These are phyloP conservation scores for Oryza officinalis DNA, from an alignment of 176 grass and related monocot species.

Conservation along the genomic window DNA sequence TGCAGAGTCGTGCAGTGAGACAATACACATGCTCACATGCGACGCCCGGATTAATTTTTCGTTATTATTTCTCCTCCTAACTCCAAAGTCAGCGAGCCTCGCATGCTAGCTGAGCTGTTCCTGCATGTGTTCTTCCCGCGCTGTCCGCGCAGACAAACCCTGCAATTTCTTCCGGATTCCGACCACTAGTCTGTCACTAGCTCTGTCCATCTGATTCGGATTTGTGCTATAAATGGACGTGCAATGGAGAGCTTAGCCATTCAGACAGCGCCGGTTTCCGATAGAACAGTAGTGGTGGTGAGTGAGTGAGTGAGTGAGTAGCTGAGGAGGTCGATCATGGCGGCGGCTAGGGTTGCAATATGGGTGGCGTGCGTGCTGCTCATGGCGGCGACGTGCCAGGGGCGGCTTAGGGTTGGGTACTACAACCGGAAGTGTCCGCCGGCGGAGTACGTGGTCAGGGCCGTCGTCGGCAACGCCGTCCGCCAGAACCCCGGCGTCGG, in stretches of 20 bases:
- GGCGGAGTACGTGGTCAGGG: conserved; percentile 38
- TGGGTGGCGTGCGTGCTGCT: conserved; percentile 18
- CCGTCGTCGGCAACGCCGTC: conserved; percentile 12
- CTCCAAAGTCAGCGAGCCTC: neutral
- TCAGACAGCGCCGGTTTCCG: neutral
- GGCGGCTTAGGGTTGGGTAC: conserved; percentile 25
- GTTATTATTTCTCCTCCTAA: neutral
- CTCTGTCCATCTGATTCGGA: neutral
- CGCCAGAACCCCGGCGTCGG: conserved; percentile 34
- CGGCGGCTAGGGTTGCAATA: conserved; percentile 13
- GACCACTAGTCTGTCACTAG: neutral
- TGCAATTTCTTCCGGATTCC: neutral
- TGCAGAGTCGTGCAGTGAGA: neutral
- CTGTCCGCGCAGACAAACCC: neutral
- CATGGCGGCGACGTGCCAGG: conserved; percentile 13
- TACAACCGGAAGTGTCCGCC: conserved; percentile 42
- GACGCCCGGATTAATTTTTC: neutral
- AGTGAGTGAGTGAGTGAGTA: neutral
- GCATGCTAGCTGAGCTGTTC: neutral
- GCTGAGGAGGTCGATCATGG: neutral
- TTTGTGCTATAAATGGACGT: neutral
- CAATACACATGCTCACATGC: neutral
- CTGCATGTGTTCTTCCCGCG: neutral
- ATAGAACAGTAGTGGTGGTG: no score
- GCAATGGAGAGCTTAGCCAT: neutral